Evolutionary conservation across 2,329 filamentous ascomycete genomes (phyloP), one percentile per base, ranked within the genome.

Genomic region (Cladobotryum protrusum): DNA sequence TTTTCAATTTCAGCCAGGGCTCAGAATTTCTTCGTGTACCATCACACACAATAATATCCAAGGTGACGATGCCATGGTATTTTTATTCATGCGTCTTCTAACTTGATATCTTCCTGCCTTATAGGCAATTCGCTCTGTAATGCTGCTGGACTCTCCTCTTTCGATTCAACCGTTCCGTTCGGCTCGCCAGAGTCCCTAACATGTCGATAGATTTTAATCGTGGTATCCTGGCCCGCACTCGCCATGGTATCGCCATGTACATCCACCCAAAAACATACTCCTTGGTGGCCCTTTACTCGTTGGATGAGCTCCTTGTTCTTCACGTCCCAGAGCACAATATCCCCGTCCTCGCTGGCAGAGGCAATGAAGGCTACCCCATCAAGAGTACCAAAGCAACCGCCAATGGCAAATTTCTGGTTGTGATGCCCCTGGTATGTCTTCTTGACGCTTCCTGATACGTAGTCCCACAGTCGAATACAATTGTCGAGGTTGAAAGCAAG

Each of bases 381-480:
- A 40, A 69, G 60, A 47, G 81, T 76, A 12, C 89, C 91, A 63
- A 97, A 96, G 37, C 85, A 85, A 4, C 90, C 89, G 3, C 82
- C 82, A n/a, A 97, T 77, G 56, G 89, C 92, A 68, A 87, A 97
- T 54, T 85, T 85, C 48, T 82, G 77, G 66, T 99, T 99, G 48
- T 74, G 72, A 62, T 97, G 93, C 0, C 93, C 93, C 65, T 96
- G 90, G 68, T 97, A 99, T 13, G 93, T 99, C 76, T 99, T 99
- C 61, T 96, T 86, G 59, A 93, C 93, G 24, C 84, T 83, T 7
- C 92, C 92, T 35, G 89, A 83, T 8, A 95, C 86, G 64, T 97
- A 99, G 67, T 96, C 88, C 93, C 93, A 99, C 18, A 99, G 74
- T 2, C 93, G 83, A 43, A 99, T 80, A 63, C 87, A 92, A 53